phyloP scores from a whole-genome alignment of 345 rosid genomes.

The Populus ilicifolia region DNA sequence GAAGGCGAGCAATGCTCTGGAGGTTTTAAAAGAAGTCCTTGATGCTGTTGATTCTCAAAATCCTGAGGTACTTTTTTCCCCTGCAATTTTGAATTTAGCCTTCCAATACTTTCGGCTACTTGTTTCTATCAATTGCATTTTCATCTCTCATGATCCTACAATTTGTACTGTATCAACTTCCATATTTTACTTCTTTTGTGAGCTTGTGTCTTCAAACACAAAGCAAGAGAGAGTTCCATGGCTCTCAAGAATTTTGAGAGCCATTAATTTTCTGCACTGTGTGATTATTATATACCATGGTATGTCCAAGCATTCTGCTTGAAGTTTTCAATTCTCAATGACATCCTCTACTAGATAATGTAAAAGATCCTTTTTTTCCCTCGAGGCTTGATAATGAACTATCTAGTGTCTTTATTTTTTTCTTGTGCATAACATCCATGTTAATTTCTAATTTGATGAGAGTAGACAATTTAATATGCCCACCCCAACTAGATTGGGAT shows the following conservation, averaged over 20 bases:
- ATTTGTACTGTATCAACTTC: not conserved
- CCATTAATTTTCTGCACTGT: not conserved
- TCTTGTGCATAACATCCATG: not conserved
- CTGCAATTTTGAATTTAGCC: not conserved
- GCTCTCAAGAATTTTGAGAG: not conserved
- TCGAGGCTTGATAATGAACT: not conserved
- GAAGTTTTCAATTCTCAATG: not conserved
- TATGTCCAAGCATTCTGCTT: not conserved
- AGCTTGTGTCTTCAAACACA: not conserved
- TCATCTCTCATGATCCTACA: not conserved
- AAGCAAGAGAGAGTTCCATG: not conserved
- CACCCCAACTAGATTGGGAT: not conserved
- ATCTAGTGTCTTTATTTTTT: not conserved
- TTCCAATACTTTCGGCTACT: not conserved
- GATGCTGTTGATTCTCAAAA: slow-evolving; percentile 75
- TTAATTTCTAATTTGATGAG: not conserved
- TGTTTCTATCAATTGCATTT: not conserved
- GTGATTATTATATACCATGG: not conserved
- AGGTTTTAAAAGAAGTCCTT: slow-evolving; percentile 86
- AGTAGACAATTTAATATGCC: not conserved
- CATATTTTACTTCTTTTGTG: not conserved
- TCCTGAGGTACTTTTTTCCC: slow-evolving; percentile 52
- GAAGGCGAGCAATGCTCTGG: slow-evolving; percentile 79
- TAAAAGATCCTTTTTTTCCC: not conserved
- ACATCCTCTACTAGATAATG: not conserved